These are phyloP conservation scores for Eucommia ulmoides DNA, from an alignment of 257 asterid species.

Conservation along the genomic window DNA sequence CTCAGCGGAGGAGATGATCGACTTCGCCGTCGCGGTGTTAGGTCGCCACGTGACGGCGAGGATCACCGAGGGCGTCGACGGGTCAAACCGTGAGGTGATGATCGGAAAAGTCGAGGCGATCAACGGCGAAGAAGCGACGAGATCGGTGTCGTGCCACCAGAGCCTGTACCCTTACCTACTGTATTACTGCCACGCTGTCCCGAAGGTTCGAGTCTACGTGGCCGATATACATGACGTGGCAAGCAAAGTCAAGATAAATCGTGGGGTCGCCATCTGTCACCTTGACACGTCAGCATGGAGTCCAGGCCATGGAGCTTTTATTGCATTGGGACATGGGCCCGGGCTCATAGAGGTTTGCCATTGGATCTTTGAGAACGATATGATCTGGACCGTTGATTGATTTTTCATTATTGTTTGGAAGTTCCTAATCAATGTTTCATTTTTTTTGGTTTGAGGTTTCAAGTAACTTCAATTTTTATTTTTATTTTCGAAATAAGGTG, in stretches of 20 bases:
- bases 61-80: slow-evolving; percentile 42
- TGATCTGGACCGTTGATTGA: slow-evolving; percentile 61
- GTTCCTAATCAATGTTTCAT: no score
- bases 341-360: slow-evolving; percentile 86
- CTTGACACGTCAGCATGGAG: slow-evolving; percentile 81
- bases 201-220: slow-evolving; percentile 63
- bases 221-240: slow-evolving; percentile 57
- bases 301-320: slow-evolving; percentile 63
- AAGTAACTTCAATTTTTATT: no score
- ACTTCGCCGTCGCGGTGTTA: slow-evolving; percentile 36
- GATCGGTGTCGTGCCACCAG: slow-evolving; percentile 87
- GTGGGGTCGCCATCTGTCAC: slow-evolving; percentile 77
- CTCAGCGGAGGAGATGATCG: slow-evolving; percentile 71
- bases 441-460: no score
- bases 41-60: slow-evolving; percentile 40
- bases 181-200: slow-evolving; percentile 82
- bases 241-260: slow-evolving; percentile 42
- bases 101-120: slow-evolving; percentile 45
- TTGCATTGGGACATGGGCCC: slow-evolving; percentile 60
- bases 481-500: no score
- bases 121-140: slow-evolving; percentile 54
- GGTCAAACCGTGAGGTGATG: slow-evolving; percentile 36
- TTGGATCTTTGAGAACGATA: slow-evolving; percentile 91
- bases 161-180: slow-evolving; percentile 68
- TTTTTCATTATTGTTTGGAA: no score